Base-by-base conservation (phyloP, 805 yeast species). In the Lachancea waltii region DNA sequence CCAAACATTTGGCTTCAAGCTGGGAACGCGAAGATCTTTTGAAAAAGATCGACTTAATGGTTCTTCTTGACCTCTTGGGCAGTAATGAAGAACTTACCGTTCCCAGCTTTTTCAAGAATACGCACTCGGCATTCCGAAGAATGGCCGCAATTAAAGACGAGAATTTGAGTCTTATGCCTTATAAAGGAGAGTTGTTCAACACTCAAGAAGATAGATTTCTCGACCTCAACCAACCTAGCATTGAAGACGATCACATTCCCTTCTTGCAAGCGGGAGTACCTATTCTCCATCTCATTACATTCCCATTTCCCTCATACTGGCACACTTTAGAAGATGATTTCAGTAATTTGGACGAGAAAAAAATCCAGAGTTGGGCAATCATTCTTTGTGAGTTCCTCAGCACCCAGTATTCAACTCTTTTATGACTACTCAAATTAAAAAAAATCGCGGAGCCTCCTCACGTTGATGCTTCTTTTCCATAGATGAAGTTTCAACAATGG, bases 211-310 rank as follows among this genome's bases (percentile, higher is more conserved):
- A 35, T 13, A 34, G 35, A 6, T 49, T 41, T 25, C 13, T 45
- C 14, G 36, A 37, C 19, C 20, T 36, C 11, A 32, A 42, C 10
- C 37, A 35, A 9, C 27, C 45, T 1, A 24, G 48, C 7, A 53
- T 49, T 36, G 58, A 35, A n/a, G 82, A 76, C 50, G 82, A 76
- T 43, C 82, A 76, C 46, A 45, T 69, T 2, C 81, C 81, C 1
- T 76, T 71, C 49, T 49, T 65, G 26, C 50, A 54, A 10, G 53
- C 60, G 4, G 76, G 75, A 0, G 70, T 73, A 1, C 71, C 72
- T 0, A 58, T 72, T 1, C 43, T 76, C 36, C 81, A 76, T 48
- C 47, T 75, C 30, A 73, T 76, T n/a, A 79, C 82, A 1, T 41
- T 51, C 4, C 62, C 59, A 7, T 75, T 76, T 50, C 82, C 82